Evolutionary conservation across 139 green algal species (phyloP), one percentile per base, ranked within the genome.

Genomic region (Micromonas commoda): DNA sequence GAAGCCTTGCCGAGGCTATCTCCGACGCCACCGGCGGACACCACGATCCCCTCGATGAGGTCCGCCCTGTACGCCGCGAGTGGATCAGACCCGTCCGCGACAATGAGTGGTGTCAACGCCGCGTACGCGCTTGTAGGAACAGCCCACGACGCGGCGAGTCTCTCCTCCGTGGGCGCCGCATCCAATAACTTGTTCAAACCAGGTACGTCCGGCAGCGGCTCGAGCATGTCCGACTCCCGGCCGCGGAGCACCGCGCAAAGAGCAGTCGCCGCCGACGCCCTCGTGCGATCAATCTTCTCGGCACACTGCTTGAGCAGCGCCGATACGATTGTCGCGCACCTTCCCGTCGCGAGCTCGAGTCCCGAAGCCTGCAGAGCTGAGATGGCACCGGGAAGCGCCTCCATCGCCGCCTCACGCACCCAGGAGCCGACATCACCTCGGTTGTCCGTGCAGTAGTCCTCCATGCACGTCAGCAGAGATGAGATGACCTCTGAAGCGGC

Each of bases 381-480:
- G 35, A 90, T 64, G 28, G 87, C 26, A 0, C 2, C 20, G 1
- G 67, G 52, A 34, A 94, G 45, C 0, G 54, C 74, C 24, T 83
- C 68, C 85, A 97, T 95, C 19, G 91, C 89, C 4, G 91, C 93
- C 78, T 96, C 90, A 0, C 95, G 84, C 77, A 97, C 91, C 91
- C 91, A 97, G 79, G 88, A 94, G 31, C 96, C 96, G 54, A 98
- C 91, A 71, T 99, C 96, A 0, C 96, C 96, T 64, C 88, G 85
- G 79, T 96, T 93, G 86, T 99, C 96, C 5, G 86, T 90, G 51
- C 84, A 90, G 85, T 98, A 99, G 77, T 99, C 96, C 20, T 88
- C 82, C 73, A 96, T 66, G 1, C 84, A 85, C 16, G 38, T 54
- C 64, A 93, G 71, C 66, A 98, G 81, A n/a, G n/a, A 54, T 2